Evolutionary conservation across 2,329 filamentous ascomycete species (phyloP), one percentile per base, ranked within the genome.

Genomic region (Ophiostoma quercus): DNA sequence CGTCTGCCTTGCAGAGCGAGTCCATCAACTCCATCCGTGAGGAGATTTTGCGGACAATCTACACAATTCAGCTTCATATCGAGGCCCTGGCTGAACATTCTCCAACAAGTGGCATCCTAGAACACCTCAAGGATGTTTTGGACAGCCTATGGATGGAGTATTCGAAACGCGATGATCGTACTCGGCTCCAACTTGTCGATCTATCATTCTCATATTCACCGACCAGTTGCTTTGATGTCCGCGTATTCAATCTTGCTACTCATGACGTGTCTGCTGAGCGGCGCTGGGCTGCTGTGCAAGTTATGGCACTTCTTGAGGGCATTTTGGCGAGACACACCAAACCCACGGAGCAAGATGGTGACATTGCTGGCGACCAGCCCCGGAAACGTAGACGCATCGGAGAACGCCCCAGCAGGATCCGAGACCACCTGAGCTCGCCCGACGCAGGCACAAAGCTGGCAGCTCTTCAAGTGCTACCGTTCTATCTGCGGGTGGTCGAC

Each of bases 61-160:
- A 91, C 72, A 81, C 87, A n/a, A 82, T 88, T 41, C 84, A 87
- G 73, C 80, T 89, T 9, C 87, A 90, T 73, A 80, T 91, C 65
- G 83, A 91, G 73, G 80, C 85, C 71, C 76, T 91, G 41, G 77
- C 84, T 34, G 77, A 79, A 57, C 81, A 84, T 68, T 76, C 79
- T 8, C 76, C 78, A 2, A 79, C 80, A 73, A 78, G 75, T 70
- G 76, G 74, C 69, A 78, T 83, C 69, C 77, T 79, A 37, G 81
- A 75, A 63, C 78, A 84, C 73, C 69, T 96, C 6, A 86, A 90
- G 73, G 85, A 85, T n/a, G 78, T 97, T 1, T 77, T 88, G 43
- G 89, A 93, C 63, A 82, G 85, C 3, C 79, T 99, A n/a, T 90
- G 89, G 81, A 80, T 81, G 9, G 94, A 97, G 75, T 98, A 98